Percentiles rank a stretch among this genome's conserved stretches.
Conservation (phyloP, 1,284 basidiomycete species). For the Athelia psychrophila region DNA sequence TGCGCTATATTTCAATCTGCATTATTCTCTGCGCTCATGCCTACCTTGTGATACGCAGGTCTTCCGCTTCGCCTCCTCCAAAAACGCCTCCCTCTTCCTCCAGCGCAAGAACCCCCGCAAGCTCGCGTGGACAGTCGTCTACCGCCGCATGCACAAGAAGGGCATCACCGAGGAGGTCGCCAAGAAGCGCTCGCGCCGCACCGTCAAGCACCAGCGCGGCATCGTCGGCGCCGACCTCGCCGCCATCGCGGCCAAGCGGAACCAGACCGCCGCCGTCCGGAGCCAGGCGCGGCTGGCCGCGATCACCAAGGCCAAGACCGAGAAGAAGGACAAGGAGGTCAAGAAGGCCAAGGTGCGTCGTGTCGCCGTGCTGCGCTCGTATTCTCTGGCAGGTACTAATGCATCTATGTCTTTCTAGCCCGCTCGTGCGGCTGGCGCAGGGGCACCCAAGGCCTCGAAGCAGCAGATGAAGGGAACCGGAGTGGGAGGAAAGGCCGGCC, state of each 20-base stretch:
- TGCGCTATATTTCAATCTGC: conserved; percentile 35
- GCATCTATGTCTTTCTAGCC: conserved; percentile 44
- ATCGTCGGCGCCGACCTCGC: conserved; percentile 96
- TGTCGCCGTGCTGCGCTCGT: no score
- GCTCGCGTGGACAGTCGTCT: conserved; percentile 97
- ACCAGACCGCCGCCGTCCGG: conserved; percentile 87
- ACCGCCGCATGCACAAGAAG: conserved; percentile 99
- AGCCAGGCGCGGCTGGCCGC: conserved; percentile 80
- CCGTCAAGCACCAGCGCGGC: conserved; percentile 98
- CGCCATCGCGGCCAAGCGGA: conserved; percentile 88
- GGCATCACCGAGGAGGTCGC: conserved; percentile 98
- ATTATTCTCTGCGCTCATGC: no score
- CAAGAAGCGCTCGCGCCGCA: conserved; percentile 97
- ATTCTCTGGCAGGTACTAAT: no score
- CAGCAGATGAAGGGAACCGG: conserved; percentile 96
- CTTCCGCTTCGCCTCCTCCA: conserved; percentile 89
- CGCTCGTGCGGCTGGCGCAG: conserved; percentile 45
- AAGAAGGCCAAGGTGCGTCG: conserved; percentile 85
- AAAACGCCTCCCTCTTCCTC: conserved; percentile 95
- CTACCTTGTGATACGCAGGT: no score
- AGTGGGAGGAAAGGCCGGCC: conserved; percentile 45
- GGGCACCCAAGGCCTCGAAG: conserved; percentile 87
- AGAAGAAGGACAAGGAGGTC: conserved; percentile 95
- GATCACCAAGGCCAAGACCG: conserved; percentile 89
- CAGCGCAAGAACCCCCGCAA: conserved; percentile 99